Conservation (phyloP, 169 alveolate genomes). For the Ichthyophthirius multifiliis region DNA sequence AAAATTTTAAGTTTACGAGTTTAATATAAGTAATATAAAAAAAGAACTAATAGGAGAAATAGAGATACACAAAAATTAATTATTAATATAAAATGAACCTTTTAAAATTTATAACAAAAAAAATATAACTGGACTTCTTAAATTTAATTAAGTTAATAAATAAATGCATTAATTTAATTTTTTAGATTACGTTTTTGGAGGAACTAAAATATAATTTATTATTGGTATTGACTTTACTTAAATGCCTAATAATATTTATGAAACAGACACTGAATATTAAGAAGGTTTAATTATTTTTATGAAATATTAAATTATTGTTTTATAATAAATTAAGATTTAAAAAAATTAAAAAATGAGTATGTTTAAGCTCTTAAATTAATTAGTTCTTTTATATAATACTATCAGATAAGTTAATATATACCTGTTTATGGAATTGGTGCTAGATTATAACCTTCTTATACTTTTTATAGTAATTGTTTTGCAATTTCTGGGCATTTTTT, state of each 20-base stretch:
- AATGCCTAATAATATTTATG: neutral
- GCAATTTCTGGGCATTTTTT: neutral
- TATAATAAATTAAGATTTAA: neutral
- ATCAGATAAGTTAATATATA: neutral
- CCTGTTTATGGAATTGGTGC: conserved; percentile 4
- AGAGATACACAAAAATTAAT: neutral
- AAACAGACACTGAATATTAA: neutral
- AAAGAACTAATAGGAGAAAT: neutral
- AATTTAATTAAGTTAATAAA: neutral
- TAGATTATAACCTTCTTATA: neutral
- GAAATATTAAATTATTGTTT: neutral
- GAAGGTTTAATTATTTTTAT: neutral
- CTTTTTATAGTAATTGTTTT: neutral
- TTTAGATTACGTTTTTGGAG: neutral
- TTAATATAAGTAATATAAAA: neutral
- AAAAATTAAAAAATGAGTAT: neutral
- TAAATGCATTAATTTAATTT: neutral
- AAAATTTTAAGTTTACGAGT: neutral
- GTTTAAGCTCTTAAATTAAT: neutral
- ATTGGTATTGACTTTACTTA: neutral
- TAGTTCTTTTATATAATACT: neutral
- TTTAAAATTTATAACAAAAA: neutral
- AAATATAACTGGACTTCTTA: neutral
- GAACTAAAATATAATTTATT: neutral
- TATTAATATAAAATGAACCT: neutral